phyloP scores from a whole-genome alignment of 2,329 filamentous ascomycete genomes.

The Pseudogymnoascus sp. region DNA sequence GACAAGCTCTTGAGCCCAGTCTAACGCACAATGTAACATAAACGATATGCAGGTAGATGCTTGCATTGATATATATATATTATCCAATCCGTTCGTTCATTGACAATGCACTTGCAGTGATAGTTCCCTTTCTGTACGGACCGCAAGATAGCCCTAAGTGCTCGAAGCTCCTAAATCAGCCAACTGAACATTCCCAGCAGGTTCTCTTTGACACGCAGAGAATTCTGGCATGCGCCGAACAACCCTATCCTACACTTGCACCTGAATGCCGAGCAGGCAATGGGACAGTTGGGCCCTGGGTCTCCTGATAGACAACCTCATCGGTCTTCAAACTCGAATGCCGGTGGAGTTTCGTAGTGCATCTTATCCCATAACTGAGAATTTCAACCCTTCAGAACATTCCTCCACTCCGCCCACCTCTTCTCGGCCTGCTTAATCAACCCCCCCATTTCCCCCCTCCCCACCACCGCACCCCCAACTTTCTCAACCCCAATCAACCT shows the following conservation, averaged over 20 bases:
- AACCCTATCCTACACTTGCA: not conserved
- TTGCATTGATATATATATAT: conserved; percentile 1
- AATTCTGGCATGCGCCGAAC: not conserved
- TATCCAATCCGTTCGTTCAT: not conserved
- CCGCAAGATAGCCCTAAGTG: not conserved
- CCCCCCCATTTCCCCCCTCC: conserved; percentile 50
- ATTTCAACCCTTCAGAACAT: conserved; percentile 5
- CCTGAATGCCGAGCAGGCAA: not conserved
- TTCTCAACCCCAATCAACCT: conserved; percentile 70
- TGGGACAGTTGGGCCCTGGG: not conserved
- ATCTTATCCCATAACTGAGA: not conserved
- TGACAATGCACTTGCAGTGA: not conserved
- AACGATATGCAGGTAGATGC: not conserved
- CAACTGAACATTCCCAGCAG: not conserved
- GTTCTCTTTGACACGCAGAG: not conserved
- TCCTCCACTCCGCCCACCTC: conserved; percentile 51
- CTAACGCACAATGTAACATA: not conserved
- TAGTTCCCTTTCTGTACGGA: not conserved
- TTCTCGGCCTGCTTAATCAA: conserved; percentile 51
- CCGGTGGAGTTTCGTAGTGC: not conserved
- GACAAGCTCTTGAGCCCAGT: conserved; percentile 46
- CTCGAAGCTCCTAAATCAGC: not conserved
- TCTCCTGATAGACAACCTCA: not conserved
- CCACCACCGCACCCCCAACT: conserved; percentile 65
- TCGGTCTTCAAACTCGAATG: not conserved